Base-by-base conservation (phyloP, 345 rosid species). In the Capsella bursapastoris region DNA sequence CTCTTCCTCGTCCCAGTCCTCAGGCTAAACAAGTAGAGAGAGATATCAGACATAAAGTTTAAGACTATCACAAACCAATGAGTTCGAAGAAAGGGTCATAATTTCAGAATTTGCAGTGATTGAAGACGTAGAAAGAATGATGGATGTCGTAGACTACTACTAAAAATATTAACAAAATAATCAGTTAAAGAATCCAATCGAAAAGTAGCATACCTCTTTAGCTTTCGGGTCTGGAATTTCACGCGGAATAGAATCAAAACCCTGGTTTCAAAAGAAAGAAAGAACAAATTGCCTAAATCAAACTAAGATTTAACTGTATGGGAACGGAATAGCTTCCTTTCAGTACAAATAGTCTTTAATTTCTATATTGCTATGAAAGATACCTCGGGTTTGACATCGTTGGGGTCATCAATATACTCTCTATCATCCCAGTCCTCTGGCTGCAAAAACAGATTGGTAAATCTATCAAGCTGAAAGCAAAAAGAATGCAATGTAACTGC, bases 391-490 rank as follows among this genome's bases (percentile, higher is more conserved):
- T 90, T 90, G 66, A 83, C 85, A 78, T 79, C 90, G 65, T 84
- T 76, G 53, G 93, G 98, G 76, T 93, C 97, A 27, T 89, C 93
- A 1, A 93, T 88, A 78, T 87, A 93, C 71, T 93, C 98, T 69
- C 87, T 88, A 34, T 89, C 96, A 74, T 93, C 98, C 98, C 97
- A 93, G 69, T 89, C 96, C 70, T 82, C 86, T 25, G 96, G 97
- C 98, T 93, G 90, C 47, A 61, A 60, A 18, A 59, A 67, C 43
- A 64, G 31, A 31, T 29, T 13, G 41, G 66, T 78, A 37, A 57
- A 31, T 53, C 28, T 37, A 45, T 22, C 51, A 57, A 47, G n/a
- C 48, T 22, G 16, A 59, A 35, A 14, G 13, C 31, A 0, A 59
- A 59, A 47, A 16, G 35, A 58, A 47, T 57, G 15, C 15, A 59